Conservation (phyloP, 176 grass and related monocot genomes). For the Leersia perrieri region DNA sequence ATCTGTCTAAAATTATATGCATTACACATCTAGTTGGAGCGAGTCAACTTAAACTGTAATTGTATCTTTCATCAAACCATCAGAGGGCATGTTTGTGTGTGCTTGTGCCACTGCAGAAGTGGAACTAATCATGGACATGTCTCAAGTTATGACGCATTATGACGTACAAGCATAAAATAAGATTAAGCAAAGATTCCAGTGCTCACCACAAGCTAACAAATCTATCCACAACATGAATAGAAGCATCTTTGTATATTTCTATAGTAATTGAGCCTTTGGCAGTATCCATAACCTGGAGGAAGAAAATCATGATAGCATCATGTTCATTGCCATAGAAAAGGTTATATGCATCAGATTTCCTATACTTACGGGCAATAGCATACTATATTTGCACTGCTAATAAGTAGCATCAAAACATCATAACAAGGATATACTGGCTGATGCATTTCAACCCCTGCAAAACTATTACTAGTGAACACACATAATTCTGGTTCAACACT, state of each 20-base stretch:
- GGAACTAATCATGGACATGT: not conserved
- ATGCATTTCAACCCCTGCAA: not conserved
- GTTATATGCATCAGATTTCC: not conserved
- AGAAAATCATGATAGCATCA: slow-evolving; percentile 28
- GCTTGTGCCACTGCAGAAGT: not conserved
- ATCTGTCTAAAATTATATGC: not conserved
- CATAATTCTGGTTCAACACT: not conserved
- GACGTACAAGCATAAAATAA: slow-evolving; percentile 28
- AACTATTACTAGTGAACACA: not conserved
- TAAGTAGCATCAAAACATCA: not conserved
- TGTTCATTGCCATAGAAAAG: not conserved
- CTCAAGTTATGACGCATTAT: not conserved
- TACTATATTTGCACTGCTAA: not conserved
- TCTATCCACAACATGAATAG: slow-evolving; percentile 66
- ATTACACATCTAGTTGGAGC: not conserved
- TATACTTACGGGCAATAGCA: not conserved
- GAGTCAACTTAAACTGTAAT: not conserved
- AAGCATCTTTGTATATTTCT: slow-evolving; percentile 88
- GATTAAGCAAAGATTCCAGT: slow-evolving; percentile 7
- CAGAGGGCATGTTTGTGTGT: not conserved
- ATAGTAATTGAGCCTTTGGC: slow-evolving; percentile 74
- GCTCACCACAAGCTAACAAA: slow-evolving; percentile 85
- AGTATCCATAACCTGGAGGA: slow-evolving; percentile 69
- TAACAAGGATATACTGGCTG: not conserved
- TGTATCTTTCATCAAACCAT: not conserved